Conservation (phyloP, 257 asterid species). For the Gentiana straminea region DNA sequence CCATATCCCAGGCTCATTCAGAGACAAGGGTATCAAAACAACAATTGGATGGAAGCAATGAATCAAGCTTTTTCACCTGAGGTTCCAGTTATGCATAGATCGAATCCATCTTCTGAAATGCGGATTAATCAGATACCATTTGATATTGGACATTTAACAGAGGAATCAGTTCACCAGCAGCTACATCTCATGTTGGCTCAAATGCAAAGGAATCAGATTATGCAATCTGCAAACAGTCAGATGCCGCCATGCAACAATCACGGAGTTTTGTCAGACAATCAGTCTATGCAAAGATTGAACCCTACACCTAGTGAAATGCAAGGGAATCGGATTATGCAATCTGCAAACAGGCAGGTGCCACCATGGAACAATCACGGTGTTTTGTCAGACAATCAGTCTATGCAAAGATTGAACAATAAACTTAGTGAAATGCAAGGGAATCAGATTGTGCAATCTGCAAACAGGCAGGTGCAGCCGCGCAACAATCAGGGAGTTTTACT, state of each 20-base stretch:
- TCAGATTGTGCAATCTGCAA: not conserved
- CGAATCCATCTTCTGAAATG: constrained; percentile 12
- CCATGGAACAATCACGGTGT: no score
- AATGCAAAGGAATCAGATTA: not conserved
- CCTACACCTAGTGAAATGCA: not conserved
- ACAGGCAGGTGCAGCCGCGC: no score
- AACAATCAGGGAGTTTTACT: no score
- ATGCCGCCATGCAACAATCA: no score
- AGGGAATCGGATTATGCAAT: constrained; percentile 8
- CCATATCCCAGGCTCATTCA: constrained; percentile 8
- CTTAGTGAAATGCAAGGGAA: constrained; percentile 1
- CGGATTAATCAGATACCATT: constrained; percentile 9
- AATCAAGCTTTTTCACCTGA: constrained; percentile 29
- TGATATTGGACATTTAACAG: not conserved
- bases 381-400: no score
- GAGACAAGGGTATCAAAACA: constrained; percentile 13
- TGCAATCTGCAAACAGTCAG: no score
- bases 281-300: no score
- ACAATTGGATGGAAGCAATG: constrained; percentile 24
- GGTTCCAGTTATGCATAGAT: constrained; percentile 7
- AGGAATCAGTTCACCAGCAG: not conserved
- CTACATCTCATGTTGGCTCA: not conserved
- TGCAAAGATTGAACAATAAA: no score
- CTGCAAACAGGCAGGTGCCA: no score
- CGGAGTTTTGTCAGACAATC: no score